phyloP scores from a whole-genome alignment of 768 basidiomycete genomes.

The Tulasnella sp. region DNA sequence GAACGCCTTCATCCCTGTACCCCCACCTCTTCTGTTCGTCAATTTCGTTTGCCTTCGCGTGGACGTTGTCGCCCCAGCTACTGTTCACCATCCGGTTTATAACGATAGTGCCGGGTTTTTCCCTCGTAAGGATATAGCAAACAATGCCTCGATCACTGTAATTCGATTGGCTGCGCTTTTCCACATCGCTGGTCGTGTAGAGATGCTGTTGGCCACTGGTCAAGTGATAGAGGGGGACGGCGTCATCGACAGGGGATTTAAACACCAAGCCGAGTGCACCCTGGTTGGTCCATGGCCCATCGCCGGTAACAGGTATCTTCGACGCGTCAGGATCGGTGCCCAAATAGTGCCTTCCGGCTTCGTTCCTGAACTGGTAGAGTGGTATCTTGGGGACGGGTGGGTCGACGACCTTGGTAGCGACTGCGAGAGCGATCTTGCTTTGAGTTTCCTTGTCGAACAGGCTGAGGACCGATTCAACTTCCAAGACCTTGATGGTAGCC shows the following conservation, averaged over 20 bases:
- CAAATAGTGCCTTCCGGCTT: background rate
- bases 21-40: background rate
- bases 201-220: background rate
- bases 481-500: background rate
- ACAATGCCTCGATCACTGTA: background rate
- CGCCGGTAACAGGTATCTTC: background rate
- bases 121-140: background rate
- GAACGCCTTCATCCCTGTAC: background rate
- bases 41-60: background rate
- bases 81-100: background rate
- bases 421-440: background rate
- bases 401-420: background rate
- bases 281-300: background rate
- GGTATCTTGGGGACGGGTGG: background rate
- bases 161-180: background rate
- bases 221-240: background rate
- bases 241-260: background rate
- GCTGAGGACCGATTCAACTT: background rate
- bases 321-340: background rate
- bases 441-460: background rate
- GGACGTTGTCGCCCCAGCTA: background rate
- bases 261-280: background rate
- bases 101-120: background rate
- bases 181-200: background rate
- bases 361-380: background rate